Evolutionary conservation across 345 rosid species (phyloP).

Genomic region (Eucalyptus pauciflora): DNA sequence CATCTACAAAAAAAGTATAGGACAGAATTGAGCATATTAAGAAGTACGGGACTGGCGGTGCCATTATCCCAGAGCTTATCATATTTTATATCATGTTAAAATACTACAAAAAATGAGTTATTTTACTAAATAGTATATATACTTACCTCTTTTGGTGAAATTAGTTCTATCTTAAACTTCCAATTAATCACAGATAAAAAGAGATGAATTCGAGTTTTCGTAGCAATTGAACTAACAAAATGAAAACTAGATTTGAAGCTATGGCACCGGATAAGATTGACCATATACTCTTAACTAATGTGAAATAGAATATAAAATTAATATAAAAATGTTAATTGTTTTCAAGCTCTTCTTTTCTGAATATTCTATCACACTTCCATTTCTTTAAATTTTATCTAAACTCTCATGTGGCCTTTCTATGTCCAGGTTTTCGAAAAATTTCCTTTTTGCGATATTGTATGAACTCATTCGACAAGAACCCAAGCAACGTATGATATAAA

Average conservation of each 20-base stretch:
- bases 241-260: not conserved
- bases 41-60: not conserved
- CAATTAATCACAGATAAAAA: not conserved
- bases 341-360: not conserved
- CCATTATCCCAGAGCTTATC: not conserved
- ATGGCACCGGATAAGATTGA: not conserved
- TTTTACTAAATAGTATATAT: not conserved
- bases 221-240: not conserved
- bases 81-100: not conserved
- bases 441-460: not conserved
- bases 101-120: not conserved
- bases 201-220: not conserved
- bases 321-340: not conserved
- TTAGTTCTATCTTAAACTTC: not conserved
- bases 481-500: not conserved
- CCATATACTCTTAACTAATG: not conserved
- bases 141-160: not conserved
- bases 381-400: not conserved
- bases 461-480: not conserved
- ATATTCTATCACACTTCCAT: not conserved
- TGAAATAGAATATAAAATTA: not conserved
- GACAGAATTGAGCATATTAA: too few relatives aligned
- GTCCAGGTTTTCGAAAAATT: not conserved
- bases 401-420: not conserved
- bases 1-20: not conserved